phyloP scores from a whole-genome alignment of 306 rosid species.

The Vigna reflexopilosa region DNA sequence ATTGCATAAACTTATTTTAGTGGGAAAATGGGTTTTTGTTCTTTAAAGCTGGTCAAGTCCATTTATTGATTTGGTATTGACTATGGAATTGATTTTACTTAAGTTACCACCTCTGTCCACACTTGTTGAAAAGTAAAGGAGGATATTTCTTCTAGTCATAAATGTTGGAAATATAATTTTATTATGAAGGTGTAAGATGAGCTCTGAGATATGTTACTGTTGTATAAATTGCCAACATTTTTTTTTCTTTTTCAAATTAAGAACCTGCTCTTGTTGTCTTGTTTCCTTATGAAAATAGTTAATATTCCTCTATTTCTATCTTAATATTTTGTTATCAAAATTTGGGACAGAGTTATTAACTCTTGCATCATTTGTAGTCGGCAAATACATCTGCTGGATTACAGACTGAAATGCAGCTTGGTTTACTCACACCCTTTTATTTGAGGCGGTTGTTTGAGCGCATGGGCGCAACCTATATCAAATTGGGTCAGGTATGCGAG shows the following conservation, averaged over 20 bases:
- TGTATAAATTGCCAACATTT: neutral
- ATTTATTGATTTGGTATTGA: neutral
- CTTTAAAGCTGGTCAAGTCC: slow-evolving; percentile 1
- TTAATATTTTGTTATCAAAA: neutral
- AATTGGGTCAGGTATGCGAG: slow-evolving; percentile 85
- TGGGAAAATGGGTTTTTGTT: slow-evolving; percentile 4
- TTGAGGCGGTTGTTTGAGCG: slow-evolving; percentile 91
- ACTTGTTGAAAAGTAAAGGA: neutral
- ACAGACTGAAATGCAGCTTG: slow-evolving; percentile 78
- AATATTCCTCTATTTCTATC: slow-evolving; percentile 11
- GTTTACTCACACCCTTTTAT: slow-evolving; percentile 80
- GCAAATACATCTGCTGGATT: slow-evolving; percentile 72
- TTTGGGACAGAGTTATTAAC: slow-evolving; percentile 34
- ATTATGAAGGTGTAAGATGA: slow-evolving; percentile 8
- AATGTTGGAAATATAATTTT: slow-evolving; percentile 7
- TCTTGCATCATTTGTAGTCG: slow-evolving; percentile 56
- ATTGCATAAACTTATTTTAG: slow-evolving; percentile 1
- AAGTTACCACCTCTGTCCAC: neutral
- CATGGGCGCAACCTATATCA: slow-evolving; percentile 95
- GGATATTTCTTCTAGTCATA: too few species aligned
- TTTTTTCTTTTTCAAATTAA: neutral
- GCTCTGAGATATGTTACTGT: slow-evolving; percentile 14
- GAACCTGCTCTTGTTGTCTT: slow-evolving; percentile 7
- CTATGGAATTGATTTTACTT: slow-evolving; percentile 4
- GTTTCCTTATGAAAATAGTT: neutral